Base-by-base conservation (phyloP, 345 rosid genomes). In the Reutealis trisperma region DNA sequence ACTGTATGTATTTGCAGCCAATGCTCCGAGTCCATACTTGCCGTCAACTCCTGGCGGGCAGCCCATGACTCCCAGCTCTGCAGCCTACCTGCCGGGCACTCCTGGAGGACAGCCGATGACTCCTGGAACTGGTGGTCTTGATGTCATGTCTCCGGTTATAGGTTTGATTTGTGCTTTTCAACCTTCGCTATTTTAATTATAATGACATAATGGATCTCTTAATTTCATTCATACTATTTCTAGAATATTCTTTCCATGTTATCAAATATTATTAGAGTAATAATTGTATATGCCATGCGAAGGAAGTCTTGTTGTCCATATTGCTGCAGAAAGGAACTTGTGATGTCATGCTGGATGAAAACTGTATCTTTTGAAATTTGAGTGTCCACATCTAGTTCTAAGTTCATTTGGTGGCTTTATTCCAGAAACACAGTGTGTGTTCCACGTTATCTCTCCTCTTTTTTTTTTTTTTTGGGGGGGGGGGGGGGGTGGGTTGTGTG, bases 81-180 rank as follows among this genome's bases (percentile, higher is more conserved):
- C 87, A 51, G 81, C 90, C 14, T 96, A 88, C 84, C 86, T 93
- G 72, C 99, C 99, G 58, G 96, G 97, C 52, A 96, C 99, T 78
- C 99, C 98, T 58, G 98, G 98, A 54, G 98, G 98, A 74, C 99
- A 96, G 80, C 98, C 96, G 59, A 96, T 96, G 99, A 96, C 98
- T 24, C 99, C 99, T n/a, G 92, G 91, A 55, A 88, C 90, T 45
- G 93, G 98, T 83, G 93, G 98, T 83, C 90, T 89, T 24, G 96
- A 96, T 87, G 81, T 82, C 72, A 92, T 93, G 97, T 96, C 99
- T 77, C 98, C 99, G 76, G 97, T 84, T 69, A 80, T 90, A 86
- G 96, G 94, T 96, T 63, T 8, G 83, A 63, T 55, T 22, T 72
- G 47, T 57, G 21, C 24, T 63, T 71, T 41, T 34, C 44, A 12